These are phyloP conservation scores for Blastomyces gilchristii DNA, from an alignment of 2,329 filamentous ascomycete genomes.

Conservation along the genomic window DNA sequence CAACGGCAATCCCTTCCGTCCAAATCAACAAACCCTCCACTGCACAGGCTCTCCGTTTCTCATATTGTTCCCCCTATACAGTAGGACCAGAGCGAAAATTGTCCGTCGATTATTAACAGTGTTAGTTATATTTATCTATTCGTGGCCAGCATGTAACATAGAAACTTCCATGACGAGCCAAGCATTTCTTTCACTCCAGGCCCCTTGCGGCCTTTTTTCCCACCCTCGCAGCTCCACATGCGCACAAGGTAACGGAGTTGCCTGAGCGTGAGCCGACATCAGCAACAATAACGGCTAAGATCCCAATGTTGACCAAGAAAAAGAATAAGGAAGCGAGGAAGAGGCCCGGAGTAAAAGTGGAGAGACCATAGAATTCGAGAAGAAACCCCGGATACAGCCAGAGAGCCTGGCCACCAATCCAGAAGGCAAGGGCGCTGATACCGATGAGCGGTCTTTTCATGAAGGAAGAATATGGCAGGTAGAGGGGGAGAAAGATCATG, in stretches of 20 bases:
- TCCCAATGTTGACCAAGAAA: slow-evolving; percentile 78
- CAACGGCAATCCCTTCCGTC: not conserved
- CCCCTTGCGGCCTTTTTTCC: not conserved
- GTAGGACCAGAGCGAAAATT: not conserved
- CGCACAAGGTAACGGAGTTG: not conserved
- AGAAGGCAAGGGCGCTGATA: slow-evolving; percentile 54
- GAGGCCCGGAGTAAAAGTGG: slow-evolving; percentile 76
- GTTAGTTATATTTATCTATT: not conserved
- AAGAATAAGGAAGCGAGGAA: slow-evolving; percentile 68
- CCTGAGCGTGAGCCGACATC: slow-evolving; percentile 43
- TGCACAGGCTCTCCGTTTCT: not conserved
- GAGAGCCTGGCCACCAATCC: slow-evolving; percentile 63
- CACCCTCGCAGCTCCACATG: no score
- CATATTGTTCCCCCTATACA: not conserved
- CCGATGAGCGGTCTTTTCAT: slow-evolving; percentile 53
- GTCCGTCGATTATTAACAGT: not conserved
- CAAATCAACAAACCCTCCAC: not conserved
- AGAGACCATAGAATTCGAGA: slow-evolving; percentile 69
- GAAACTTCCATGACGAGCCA: not conserved
- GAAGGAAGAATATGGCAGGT: slow-evolving; percentile 71
- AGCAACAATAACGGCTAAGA: slow-evolving; percentile 65
- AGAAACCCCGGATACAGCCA: slow-evolving; percentile 68
- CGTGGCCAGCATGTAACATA: not conserved
- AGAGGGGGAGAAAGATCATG: slow-evolving; percentile 82
- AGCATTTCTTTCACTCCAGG: not conserved